Base-by-base conservation (phyloP, 805 yeast genomes). In the Wickerhamiella vanderwaltii region DNA sequence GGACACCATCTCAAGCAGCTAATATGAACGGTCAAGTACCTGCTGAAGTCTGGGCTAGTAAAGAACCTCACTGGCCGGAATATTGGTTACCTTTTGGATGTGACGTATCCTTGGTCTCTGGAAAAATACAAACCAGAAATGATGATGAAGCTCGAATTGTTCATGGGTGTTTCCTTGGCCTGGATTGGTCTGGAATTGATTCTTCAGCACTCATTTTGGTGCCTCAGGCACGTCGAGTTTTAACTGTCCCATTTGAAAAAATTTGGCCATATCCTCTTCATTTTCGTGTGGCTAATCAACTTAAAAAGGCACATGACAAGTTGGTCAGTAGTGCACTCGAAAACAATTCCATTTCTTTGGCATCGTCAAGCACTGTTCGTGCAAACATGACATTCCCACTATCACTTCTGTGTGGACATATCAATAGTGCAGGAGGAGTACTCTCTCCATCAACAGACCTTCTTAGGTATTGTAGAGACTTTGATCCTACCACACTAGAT, bases 41-140 rank as follows among this genome's bases (percentile, higher is more conserved):
- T 18, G 35, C 35, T 18, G 35, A 18, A 6, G 15, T 17, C 15
- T 31, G 35, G 35, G 35, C 15, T 4, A 3, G 5, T 9, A 23
- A 7, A 6, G 13, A 31, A 19, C 5, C 25, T 15, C 6, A 31
- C 24, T 31, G 35, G 35, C 35, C 24, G 22, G 5, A 7, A 6
- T 19, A 31, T 24, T 31, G 23, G 23, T 12, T 6, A 18, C 35
- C 35, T 17, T 31, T 18, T n/a, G 35, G 35, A 4, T 31, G 35
- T 19, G 35, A 31, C 20, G 35, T 31, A 5, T 31, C 35, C 4
- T 31, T 31, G 9, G n/a, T 9, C 24, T 4, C 35, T 4, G 35
- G 24, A 31, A 6, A 28, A 28, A 28, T 16, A 12, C 30, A 12
- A 28, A 28, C 11, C 7, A 24, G 11, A 11, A 28, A 28, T 12